Conservation (phyloP, 306 rosid genomes). For the Trifolium dubium region DNA sequence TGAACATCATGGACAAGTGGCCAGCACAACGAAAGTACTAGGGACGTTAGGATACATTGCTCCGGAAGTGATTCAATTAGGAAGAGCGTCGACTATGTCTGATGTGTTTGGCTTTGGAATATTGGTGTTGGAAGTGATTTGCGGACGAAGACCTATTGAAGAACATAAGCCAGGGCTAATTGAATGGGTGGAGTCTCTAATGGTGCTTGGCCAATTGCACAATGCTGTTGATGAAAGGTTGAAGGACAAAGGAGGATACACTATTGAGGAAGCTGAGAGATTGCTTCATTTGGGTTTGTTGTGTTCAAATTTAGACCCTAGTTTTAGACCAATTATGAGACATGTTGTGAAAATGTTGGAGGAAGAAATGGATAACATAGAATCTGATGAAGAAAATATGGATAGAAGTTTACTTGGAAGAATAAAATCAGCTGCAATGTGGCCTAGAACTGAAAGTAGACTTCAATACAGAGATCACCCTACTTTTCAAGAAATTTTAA, state of each 20-base stretch:
- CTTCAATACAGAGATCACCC: slow-evolving; percentile 40
- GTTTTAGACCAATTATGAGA: slow-evolving; percentile 62
- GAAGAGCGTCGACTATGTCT: slow-evolving; percentile 50
- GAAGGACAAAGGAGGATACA: slow-evolving; percentile 44
- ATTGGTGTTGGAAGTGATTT: slow-evolving; percentile 59
- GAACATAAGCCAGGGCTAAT: slow-evolving; percentile 56
- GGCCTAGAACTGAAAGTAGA: slow-evolving; percentile 29
- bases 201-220: slow-evolving; percentile 45
- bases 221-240: slow-evolving; percentile 57
- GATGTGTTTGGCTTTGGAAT: slow-evolving; percentile 73
- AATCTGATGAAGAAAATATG: slow-evolving; percentile 39
- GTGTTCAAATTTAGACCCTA: slow-evolving; percentile 60
- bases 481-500: slow-evolving; percentile 52
- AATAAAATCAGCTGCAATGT: slow-evolving; percentile 45
- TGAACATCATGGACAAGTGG: slow-evolving; percentile 49
- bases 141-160: slow-evolving; percentile 64
- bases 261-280: slow-evolving; percentile 55
- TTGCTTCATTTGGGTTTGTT: slow-evolving; percentile 63
- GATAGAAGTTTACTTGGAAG: slow-evolving; percentile 46
- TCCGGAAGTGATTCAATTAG: slow-evolving; percentile 60
- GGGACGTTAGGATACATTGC: slow-evolving; percentile 75
- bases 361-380: slow-evolving; percentile 39
- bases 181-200: slow-evolving; percentile 55
- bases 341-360: slow-evolving; percentile 63
- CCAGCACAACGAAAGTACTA: slow-evolving; percentile 56